Conservation (phyloP, 148 eudicot species). For the Nepenthes mirabilis region DNA sequence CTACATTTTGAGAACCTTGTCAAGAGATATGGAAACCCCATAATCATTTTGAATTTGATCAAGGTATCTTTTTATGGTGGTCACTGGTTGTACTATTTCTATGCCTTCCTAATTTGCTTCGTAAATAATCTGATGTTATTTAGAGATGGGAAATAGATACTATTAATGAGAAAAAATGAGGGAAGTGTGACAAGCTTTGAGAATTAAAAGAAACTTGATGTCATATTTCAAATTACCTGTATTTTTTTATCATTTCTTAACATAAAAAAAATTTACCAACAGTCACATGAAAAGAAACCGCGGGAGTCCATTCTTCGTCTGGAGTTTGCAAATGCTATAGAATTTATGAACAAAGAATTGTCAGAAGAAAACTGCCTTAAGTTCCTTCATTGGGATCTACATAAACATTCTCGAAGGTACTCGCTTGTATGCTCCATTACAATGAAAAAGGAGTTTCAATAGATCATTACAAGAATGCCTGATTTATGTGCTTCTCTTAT, state of each 20-base stretch:
- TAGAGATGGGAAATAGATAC: too few relatives aligned
- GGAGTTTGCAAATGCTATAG: conserved; percentile 60
- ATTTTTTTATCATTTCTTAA: background rate
- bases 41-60: conserved; percentile 63
- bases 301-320: conserved; percentile 62
- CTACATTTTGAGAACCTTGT: conserved; percentile 66
- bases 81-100: background rate
- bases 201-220: background rate
- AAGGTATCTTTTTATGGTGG: conserved; percentile 34
- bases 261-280: background rate
- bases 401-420: conserved; percentile 54
- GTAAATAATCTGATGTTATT: too few relatives aligned
- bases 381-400: conserved; percentile 67
- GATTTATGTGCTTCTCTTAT: background rate
- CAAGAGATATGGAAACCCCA: conserved; percentile 73
- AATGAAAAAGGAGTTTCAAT: background rate
- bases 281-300: conserved; percentile 65
- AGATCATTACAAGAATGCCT: background rate
- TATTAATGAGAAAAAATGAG: background rate
- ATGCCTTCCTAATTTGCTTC: background rate
- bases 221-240: background rate
- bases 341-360: conserved; percentile 38
- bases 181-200: background rate
- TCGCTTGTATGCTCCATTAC: background rate
- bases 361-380: conserved; percentile 39